A percentile compares a stretch with the other conserved stretches of the same genome.
These are phyloP conservation scores for Sideroxylon spinosum DNA, from an alignment of 179 eudicot genomes.

Conservation along the genomic window DNA sequence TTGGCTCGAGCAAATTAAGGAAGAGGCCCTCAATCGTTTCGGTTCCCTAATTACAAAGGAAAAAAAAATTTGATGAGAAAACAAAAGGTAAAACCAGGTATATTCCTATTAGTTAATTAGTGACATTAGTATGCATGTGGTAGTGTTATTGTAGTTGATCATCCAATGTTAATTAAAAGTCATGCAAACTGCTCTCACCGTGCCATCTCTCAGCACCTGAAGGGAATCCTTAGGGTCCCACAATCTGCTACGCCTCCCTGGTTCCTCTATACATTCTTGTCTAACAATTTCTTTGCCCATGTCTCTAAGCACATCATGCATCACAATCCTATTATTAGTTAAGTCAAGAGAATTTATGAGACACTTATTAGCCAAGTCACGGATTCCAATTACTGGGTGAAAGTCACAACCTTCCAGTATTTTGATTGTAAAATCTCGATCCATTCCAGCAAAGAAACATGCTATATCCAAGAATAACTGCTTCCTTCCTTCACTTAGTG, in stretches of 20 bases:
- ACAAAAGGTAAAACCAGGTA: background rate
- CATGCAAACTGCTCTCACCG: background rate
- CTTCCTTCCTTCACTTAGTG: constrained; percentile 4
- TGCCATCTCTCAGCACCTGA: background rate
- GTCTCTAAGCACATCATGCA: constrained; percentile 2
- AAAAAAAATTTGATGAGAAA: background rate
- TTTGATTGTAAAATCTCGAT: background rate
- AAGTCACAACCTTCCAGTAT: background rate
- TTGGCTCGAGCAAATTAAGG: background rate
- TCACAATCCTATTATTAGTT: background rate
- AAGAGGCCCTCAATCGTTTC: background rate
- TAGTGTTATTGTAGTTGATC: too few relatives aligned
- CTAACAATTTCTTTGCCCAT: constrained; percentile 12
- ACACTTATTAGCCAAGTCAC: background rate
- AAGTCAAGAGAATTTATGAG: background rate
- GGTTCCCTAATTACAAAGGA: background rate
- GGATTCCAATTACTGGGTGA: background rate
- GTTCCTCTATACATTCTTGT: background rate
- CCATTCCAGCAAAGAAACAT: background rate
- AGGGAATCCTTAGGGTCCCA: constrained; percentile 6
- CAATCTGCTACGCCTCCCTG: constrained; percentile 11
- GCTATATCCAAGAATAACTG: constrained; percentile 5
- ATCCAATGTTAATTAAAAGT: background rate
- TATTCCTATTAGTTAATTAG: too few relatives aligned
- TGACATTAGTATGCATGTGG: too few relatives aligned